phyloP scores from a whole-genome alignment of 75 land plant species.

The Picea glauca region DNA sequence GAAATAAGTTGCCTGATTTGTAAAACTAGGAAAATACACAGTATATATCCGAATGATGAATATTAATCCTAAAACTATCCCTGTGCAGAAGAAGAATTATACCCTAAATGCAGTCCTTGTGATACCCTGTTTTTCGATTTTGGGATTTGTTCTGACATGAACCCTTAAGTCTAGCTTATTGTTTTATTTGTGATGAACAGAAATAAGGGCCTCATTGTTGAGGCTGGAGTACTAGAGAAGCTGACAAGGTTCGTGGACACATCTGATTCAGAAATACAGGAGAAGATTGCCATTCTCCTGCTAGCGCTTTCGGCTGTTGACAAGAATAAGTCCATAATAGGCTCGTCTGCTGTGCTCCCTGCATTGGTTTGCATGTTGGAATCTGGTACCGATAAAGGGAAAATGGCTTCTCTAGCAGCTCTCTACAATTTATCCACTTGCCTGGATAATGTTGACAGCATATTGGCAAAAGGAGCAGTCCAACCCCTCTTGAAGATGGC shows the following conservation, averaged over 20 bases:
- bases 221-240: slow-evolving; percentile 50
- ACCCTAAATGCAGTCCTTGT: not conserved
- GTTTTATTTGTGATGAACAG: slow-evolving; percentile 26
- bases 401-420: slow-evolving; percentile 33
- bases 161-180: not conserved
- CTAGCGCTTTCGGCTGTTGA: slow-evolving; percentile 52
- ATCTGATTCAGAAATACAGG: slow-evolving; percentile 13
- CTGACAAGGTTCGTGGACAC: slow-evolving; percentile 21
- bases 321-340: slow-evolving; percentile 28
- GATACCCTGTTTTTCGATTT: too few relatives aligned
- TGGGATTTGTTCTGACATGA: not conserved
- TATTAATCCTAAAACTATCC: not conserved
- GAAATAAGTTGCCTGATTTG: not conserved
- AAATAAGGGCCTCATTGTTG: slow-evolving; percentile 67
- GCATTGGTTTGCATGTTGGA: slow-evolving; percentile 32
- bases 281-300: slow-evolving; percentile 31
- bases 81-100: not conserved
- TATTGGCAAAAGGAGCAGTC: slow-evolving; percentile 36
- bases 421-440: slow-evolving; percentile 50
- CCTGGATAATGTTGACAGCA: slow-evolving; percentile 33
- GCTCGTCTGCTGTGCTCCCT: slow-evolving; percentile 26
- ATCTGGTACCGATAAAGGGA: slow-evolving; percentile 23
- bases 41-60: not conserved
- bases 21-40: not conserved
- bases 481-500: slow-evolving; percentile 29